Conservation (phyloP, 352 stramenopile species). For the Phytophthora hybrid region DNA sequence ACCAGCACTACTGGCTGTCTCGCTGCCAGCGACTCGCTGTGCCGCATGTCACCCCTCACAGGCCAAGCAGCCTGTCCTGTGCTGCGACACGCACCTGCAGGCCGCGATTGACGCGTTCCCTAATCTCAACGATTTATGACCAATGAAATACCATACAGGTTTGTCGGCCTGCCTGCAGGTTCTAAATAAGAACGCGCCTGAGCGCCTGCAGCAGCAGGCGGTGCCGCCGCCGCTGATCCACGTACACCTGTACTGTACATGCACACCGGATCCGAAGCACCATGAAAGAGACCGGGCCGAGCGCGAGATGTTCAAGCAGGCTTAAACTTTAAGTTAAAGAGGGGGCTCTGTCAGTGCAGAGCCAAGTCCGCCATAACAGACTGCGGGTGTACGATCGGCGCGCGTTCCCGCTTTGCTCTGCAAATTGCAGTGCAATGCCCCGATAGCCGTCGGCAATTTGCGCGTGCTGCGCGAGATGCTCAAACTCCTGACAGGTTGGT, state of each 20-base stretch:
- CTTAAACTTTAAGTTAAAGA: constrained; percentile 7
- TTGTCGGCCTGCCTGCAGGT: too few relatives aligned
- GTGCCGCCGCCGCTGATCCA: constrained; percentile 13
- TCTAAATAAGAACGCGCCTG: too few relatives aligned
- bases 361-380: constrained; percentile 18
- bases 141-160: too few relatives aligned
- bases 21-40: too few relatives aligned
- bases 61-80: too few relatives aligned
- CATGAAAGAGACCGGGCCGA: constrained; percentile 24
- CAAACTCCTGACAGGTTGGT: neutral
- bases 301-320: constrained; percentile 32
- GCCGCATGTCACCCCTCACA: too few relatives aligned
- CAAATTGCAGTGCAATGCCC: too few relatives aligned
- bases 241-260: neutral
- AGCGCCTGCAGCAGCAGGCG: constrained; percentile 1
- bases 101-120: too few relatives aligned
- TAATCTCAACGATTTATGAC: too few relatives aligned
- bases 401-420: neutral
- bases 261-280: constrained; percentile 19
- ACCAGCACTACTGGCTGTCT: too few relatives aligned
- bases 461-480: neutral
- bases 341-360: constrained; percentile 29
- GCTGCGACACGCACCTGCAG: too few relatives aligned
- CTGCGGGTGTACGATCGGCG: neutral
- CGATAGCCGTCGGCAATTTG: neutral